Conservation (phyloP, 2,329 filamentous ascomycete genomes). For the Aspergillus piperis region DNA sequence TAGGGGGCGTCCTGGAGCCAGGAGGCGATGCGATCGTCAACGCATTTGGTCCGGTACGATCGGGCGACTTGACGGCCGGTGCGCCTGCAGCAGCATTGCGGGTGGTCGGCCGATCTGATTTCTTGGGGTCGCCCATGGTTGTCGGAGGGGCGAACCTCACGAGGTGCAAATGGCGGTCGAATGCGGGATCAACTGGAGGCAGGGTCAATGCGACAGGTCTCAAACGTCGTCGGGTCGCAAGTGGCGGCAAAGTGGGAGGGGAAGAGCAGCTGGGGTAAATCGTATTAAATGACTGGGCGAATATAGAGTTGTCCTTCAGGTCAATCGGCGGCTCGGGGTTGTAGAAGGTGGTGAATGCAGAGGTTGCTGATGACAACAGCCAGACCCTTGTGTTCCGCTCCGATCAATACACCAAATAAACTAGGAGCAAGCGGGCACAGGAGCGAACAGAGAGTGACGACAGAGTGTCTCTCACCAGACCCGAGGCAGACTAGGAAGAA, state of each 20-base stretch:
- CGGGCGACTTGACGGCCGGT: constrained; percentile 25
- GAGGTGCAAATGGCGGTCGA: constrained; percentile 20
- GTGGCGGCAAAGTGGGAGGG: constrained; percentile 11
- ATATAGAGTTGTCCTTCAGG: constrained; percentile 4
- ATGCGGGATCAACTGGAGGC: constrained; percentile 13
- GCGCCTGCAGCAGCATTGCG: constrained; percentile 23
- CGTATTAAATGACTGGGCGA: constrained; percentile 1
- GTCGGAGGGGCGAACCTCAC: constrained; percentile 9
- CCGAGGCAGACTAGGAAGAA: constrained; percentile 17
- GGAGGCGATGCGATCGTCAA: constrained; percentile 52
- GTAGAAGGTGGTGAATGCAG: constrained; percentile 25
- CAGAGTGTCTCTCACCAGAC: constrained; percentile 25
- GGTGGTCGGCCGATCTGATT: constrained; percentile 19
- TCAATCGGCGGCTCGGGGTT: constrained; percentile 22
- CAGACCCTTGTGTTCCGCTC: constrained; percentile 21
- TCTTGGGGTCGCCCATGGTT: constrained; percentile 27
- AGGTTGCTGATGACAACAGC: constrained; percentile 27
- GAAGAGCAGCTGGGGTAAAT: background rate
- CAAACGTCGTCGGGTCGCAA: constrained; percentile 18
- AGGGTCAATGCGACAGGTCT: constrained; percentile 25
- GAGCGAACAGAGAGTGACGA: constrained; percentile 7
- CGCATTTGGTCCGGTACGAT: constrained; percentile 22
- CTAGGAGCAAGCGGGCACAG: constrained; percentile 16
- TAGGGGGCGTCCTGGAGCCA: constrained; percentile 62
- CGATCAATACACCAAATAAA: constrained; percentile 23